A percentile compares a stretch with the other conserved stretches of the same genome.
phyloP scores from a whole-genome alignment of 331 rosid genomes.

The Dryas integrifolia region DNA sequence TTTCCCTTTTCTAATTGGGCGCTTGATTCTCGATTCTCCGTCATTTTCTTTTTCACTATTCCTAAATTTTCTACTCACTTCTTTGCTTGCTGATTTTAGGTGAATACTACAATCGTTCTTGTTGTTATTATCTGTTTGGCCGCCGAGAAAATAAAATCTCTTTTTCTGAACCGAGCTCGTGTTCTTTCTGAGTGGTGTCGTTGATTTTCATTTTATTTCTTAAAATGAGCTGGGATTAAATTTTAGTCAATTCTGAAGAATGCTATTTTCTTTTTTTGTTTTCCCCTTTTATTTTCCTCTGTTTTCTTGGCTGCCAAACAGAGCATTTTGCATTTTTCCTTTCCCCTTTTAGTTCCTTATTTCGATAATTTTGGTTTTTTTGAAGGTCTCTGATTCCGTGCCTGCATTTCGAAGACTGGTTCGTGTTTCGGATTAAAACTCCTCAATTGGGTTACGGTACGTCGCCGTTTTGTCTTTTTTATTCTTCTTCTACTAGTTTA shows the following conservation, averaged over 20 bases:
- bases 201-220: no score
- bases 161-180: constrained; percentile 3
- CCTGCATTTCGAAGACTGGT: constrained; percentile 41
- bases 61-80: neutral
- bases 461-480: neutral
- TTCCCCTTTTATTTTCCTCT: constrained; percentile 4
- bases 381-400: constrained; percentile 22
- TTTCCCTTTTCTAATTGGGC: constrained; percentile 8
- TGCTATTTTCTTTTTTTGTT: constrained; percentile 6
- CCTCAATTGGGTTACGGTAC: constrained; percentile 47
- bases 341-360: neutral
- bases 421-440: constrained; percentile 37
- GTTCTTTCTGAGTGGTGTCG: neutral
- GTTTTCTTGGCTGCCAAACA: constrained; percentile 39
- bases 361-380: constrained; percentile 7
- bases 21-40: constrained; percentile 27
- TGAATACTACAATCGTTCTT: neutral
- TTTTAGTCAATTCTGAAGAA: constrained; percentile 4
- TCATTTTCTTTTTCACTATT: neutral
- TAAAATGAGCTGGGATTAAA: constrained; percentile 9
- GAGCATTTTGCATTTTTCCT: constrained; percentile 23
- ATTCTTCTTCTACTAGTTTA: neutral
- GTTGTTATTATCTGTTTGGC: constrained; percentile 31
- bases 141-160: constrained; percentile 29
- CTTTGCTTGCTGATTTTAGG: constrained; percentile 20